Base-by-base conservation (phyloP, 345 rosid species). In the Carallia pectinifolia region DNA sequence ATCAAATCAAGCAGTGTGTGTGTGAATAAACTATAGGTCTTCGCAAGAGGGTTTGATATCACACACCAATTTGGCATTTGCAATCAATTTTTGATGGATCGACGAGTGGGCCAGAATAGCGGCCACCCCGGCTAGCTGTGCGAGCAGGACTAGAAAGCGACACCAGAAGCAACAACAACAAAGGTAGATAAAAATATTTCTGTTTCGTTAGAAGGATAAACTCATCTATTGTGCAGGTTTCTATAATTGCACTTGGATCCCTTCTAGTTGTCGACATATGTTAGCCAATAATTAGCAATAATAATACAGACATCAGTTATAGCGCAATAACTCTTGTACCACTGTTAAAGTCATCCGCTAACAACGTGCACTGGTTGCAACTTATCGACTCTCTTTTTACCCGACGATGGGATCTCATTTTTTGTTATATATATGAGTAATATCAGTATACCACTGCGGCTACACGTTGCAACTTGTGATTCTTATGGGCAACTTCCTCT, bases 81-180 rank as follows among this genome's bases (percentile, higher is more conserved):
- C 66, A 72, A 76, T 71, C 65, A 68, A 65, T 75, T 69, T 40
- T 18, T 34, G n/a, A 69, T 73, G 77, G 58, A 62, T 13, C 53
- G 34, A 54, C 29, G 18, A 69, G 56, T 4, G 74, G 70, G 47
- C 62, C 70, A 47, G 53, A 53, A 17, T 58, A 44, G 62, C 71
- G 36, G 60, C 58, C 55, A 0, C 50, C 50, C 64, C 58, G 39
- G 48, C 69, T 15, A 30, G 16, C 48, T 36, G 30, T 37, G 58
- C 29, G 53, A 17, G 48, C 23, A 61, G 36, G 44, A 66, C 79
- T 1, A 27, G 82, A 83, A 44, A 38, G 81, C 53, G 85, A 84
- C 85, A 71, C 58, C 30, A 69, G 75, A 84, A 76, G 85, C 72
- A 79, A 76, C 80, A 79, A 76, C 80, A 36, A 72, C 64, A 77